These are phyloP conservation scores for Clarireedia paspali DNA, from an alignment of 2,329 filamentous ascomycete genomes.

Conservation along the genomic window DNA sequence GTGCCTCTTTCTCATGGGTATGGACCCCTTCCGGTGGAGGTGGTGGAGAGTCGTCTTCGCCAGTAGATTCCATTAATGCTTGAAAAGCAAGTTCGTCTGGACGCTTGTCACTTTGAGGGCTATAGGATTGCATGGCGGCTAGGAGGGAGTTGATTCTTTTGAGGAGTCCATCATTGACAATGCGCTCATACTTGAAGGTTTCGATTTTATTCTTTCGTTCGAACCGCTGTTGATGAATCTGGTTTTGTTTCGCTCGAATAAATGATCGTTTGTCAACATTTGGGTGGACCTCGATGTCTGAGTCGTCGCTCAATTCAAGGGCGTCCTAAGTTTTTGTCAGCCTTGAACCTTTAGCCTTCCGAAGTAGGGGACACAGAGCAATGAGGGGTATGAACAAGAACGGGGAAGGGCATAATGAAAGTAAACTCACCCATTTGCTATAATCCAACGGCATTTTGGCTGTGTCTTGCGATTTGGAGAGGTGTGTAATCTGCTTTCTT, in stretches of 20 bases:
- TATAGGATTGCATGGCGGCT: conserved; percentile 64
- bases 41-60: conserved; percentile 67
- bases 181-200: conserved; percentile 83
- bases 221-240: conserved; percentile 87
- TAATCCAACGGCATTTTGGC: conserved; percentile 52
- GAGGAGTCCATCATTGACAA: conserved; percentile 87
- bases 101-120: conserved; percentile 54
- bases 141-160: conserved; percentile 76
- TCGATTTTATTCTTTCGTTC: conserved; percentile 84
- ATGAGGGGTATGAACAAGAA: background rate
- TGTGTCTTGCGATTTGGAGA: background rate
- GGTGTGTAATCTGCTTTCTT: background rate
- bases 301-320: conserved; percentile 95
- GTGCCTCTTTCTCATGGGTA: conserved; percentile 60
- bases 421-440: conserved; percentile 44
- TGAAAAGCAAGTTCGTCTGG: conserved; percentile 83
- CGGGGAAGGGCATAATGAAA: background rate
- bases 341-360: conserved; percentile 26
- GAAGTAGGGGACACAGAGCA: conserved; percentile 7
- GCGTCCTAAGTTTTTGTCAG: conserved; percentile 53
- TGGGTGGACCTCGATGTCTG: conserved; percentile 94
- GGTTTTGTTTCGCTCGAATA: conserved; percentile 94
- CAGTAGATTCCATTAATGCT: conserved; percentile 74
- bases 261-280: conserved; percentile 99
- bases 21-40: conserved; percentile 73